These are phyloP conservation scores for Platanthera guangdongensis DNA, from an alignment of 106 monocot species.

Conservation along the genomic window DNA sequence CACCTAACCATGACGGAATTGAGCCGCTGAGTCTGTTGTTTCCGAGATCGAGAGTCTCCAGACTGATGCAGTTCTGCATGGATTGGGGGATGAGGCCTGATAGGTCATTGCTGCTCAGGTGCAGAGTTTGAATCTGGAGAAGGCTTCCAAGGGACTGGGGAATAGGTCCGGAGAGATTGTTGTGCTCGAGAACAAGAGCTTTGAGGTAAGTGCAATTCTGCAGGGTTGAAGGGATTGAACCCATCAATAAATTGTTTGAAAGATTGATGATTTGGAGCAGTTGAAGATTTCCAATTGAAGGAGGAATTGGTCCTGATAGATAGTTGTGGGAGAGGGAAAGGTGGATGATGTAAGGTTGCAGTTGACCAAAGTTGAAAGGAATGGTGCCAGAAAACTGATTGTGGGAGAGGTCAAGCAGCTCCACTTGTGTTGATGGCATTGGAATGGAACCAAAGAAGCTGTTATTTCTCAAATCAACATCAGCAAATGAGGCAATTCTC, in stretches of 20 bases:
- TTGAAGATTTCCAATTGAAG: constrained; percentile 25
- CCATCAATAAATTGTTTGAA: neutral
- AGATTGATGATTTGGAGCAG: constrained; percentile 23
- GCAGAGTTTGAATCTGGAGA: neutral
- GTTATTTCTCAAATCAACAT: neutral
- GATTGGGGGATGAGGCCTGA: constrained; percentile 5
- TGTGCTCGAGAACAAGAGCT: constrained; percentile 9
- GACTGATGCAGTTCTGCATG: neutral
- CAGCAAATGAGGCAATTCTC: neutral
- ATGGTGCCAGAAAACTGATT: neutral
- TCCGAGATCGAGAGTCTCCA: constrained; percentile 9
- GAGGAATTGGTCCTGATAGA: constrained; percentile 7
- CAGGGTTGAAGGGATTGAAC: neutral
- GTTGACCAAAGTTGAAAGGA: neutral
- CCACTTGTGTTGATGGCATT: constrained; percentile 1
- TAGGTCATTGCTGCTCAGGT: constrained; percentile 6
- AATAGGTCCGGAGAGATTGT: neutral
- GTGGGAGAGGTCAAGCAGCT: neutral
- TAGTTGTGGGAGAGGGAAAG: constrained; percentile 31
- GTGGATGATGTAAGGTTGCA: constrained; percentile 15
- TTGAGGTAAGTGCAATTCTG: constrained; percentile 11
- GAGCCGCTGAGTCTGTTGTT: constrained; percentile 2
- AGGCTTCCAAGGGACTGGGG: neutral
- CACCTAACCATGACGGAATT: constrained; percentile 13
- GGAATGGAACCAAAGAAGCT: constrained; percentile 4